These are phyloP conservation scores for Syzygium oleosum DNA, from an alignment of 345 rosid genomes.

Conservation along the genomic window DNA sequence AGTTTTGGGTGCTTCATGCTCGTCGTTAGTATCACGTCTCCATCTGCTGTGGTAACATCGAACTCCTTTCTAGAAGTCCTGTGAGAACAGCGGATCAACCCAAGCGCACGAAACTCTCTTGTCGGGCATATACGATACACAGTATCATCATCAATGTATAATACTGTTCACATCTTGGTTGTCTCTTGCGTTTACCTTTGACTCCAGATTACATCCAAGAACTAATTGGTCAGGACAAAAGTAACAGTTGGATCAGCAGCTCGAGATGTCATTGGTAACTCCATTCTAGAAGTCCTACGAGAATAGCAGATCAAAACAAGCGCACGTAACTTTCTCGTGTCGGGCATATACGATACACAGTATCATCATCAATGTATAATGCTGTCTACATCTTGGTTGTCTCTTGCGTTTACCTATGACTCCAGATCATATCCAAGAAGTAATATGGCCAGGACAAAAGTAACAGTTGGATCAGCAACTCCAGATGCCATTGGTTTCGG, in stretches of 20 bases:
- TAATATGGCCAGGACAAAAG: background rate
- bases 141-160: background rate
- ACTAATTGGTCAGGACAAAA: background rate
- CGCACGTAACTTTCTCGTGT: rapidly evolving
- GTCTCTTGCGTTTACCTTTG: background rate
- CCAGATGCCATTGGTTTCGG: background rate
- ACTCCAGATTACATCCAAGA: background rate
- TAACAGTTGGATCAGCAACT: too few species aligned
- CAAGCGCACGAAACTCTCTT: background rate
- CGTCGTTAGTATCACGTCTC: background rate
- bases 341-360: background rate
- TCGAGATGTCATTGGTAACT: too few species aligned
- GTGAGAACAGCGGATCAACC: background rate
- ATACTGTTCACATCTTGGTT: background rate
- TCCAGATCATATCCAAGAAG: background rate
- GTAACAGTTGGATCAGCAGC: too few species aligned
- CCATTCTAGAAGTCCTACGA: too few species aligned
- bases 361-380: background rate
- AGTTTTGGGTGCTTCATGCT: background rate
- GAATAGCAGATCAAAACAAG: background rate
- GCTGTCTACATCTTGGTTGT: background rate
- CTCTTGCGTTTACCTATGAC: background rate
- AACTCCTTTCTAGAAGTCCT: background rate
- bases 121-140: background rate
- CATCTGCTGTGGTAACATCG: background rate